Conservation (phyloP, 2,329 filamentous ascomycete genomes). For the Tolypocladium ovalisporum region DNA sequence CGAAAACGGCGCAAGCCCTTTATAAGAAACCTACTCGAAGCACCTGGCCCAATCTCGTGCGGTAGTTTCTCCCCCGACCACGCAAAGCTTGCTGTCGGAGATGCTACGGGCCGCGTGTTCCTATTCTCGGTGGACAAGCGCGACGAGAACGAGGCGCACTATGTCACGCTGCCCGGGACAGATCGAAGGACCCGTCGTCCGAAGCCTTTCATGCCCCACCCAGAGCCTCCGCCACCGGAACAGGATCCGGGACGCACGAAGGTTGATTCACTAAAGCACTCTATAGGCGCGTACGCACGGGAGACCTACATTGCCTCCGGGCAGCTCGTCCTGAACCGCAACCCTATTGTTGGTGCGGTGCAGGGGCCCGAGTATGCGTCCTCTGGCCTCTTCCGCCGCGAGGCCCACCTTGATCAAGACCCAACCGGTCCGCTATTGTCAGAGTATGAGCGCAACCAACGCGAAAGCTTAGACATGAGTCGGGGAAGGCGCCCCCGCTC, state of each 20-base stretch:
- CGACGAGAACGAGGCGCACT: constrained; percentile 21
- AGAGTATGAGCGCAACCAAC: constrained; percentile 31
- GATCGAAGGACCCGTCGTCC: constrained; percentile 30
- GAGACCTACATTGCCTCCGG: constrained; percentile 22
- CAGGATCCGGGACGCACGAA: constrained; percentile 8
- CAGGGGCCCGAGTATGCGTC: constrained; percentile 41
- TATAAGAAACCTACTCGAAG: constrained; percentile 41
- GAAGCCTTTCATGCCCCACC: constrained; percentile 37
- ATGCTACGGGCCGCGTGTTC: constrained; percentile 50
- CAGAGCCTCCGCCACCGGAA: constrained; percentile 32
- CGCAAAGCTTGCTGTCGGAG: constrained; percentile 45
- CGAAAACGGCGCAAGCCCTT: constrained; percentile 31
- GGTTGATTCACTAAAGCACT: constrained; percentile 2
- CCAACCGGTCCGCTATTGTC: constrained; percentile 32
- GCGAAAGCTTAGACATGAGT: constrained; percentile 21
- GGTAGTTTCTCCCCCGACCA: constrained; percentile 48
- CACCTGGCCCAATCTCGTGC: constrained; percentile 43
- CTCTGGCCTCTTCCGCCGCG: constrained; percentile 33
- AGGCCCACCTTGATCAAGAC: constrained; percentile 37
- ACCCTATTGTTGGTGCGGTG: constrained; percentile 41
- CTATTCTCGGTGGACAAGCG: constrained; percentile 39
- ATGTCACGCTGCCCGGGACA: constrained; percentile 23
- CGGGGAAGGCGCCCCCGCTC: constrained; percentile 12
- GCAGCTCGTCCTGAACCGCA: constrained; percentile 29
- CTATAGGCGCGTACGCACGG: constrained; percentile 14